phyloP scores from a whole-genome alignment of 2,329 filamentous ascomycete species.

The Helotiales sp. region DNA sequence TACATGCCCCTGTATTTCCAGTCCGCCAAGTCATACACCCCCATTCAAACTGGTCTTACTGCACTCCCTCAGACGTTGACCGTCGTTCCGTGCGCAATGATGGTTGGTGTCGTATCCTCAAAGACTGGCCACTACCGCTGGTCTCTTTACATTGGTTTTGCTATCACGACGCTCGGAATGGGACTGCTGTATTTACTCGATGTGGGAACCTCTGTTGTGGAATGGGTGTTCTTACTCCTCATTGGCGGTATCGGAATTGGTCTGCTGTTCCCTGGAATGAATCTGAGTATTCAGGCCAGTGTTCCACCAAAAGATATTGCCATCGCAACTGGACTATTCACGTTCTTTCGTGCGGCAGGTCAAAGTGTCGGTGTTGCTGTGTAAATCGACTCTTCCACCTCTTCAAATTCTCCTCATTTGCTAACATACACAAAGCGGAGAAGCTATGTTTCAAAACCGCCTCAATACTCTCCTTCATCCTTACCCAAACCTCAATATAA shows the following conservation, averaged over 20 bases:
- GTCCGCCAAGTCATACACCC: constrained; percentile 49
- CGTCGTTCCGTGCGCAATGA: constrained; percentile 56
- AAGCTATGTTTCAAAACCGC: constrained; percentile 67
- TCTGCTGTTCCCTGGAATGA: constrained; percentile 60
- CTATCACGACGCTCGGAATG: constrained; percentile 52
- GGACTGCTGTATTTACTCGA: constrained; percentile 53
- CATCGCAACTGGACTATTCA: constrained; percentile 60
- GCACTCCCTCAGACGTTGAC: constrained; percentile 59
- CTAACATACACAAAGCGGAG: constrained; percentile 39
- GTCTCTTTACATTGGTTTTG: constrained; percentile 61
- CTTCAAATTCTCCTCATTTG: neutral
- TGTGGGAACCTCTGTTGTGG: constrained; percentile 46
- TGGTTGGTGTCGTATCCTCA: constrained; percentile 52
- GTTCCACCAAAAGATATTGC: constrained; percentile 54
- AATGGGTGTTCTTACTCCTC: constrained; percentile 60
- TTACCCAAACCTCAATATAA: no score
- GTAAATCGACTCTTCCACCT: neutral
- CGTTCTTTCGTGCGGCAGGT: constrained; percentile 64
- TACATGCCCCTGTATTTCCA: constrained; percentile 51
- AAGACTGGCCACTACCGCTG: constrained; percentile 55
- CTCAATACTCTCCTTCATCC: constrained; percentile 3
- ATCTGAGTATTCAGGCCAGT: constrained; percentile 61
- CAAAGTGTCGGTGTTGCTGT: constrained; percentile 64
- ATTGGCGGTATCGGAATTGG: constrained; percentile 60
- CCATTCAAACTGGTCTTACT: constrained; percentile 52